Evolutionary conservation across 306 rosid genomes (phyloP), one percentile per base, ranked within the genome.

Genomic region (Ochetophila trinervis): DNA sequence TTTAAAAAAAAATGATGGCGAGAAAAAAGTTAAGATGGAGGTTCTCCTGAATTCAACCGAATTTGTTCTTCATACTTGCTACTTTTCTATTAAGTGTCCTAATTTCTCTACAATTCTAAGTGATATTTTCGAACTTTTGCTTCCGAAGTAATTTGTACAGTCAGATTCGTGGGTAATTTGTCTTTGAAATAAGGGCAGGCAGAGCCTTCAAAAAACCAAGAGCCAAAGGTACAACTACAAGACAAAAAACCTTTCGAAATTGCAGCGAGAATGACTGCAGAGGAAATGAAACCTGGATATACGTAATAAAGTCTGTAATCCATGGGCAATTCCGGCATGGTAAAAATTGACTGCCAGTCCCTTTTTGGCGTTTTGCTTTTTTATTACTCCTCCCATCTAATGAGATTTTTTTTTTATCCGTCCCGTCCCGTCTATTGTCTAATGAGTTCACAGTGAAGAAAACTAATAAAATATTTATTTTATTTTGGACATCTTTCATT

Each of bases 301-400:
- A 10, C 48, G 63, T 59, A 59, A 59, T 35, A 17, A 19, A 36
- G 20, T 24, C n/a, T 8, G 15, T n/a, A 36, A 12, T 2, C 8
- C 5, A 15, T 34, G 49, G 63, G 49, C 23, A 59, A 4, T 59
- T 59, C 35, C 47, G 63, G 48, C n/a, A 59, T 59, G 5, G 14
- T n/a, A 17, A 18, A 4, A 15, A 53, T 22, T 8, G 20, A 27
- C 32, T 27, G 3, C 32, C 32, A 1, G 32, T n/a, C 32, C 21
- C 42, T 36, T 59, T 59, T 59, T 59, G 63, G 49, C 63, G 6
- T 18, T 59, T 59, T n/a, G 63, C 49, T 35, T 15, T 37, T 4
- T 37, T 4, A 37, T 59, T 36, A 59, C 63, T 17, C 21, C 42
- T n/a, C 27, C 30, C 30, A 53, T n/a, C n/a, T n/a, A n/a, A n/a